These are phyloP conservation scores for Helenozyma rhizophorensis DNA, from an alignment of 805 yeast genomes.

Conservation along the genomic window DNA sequence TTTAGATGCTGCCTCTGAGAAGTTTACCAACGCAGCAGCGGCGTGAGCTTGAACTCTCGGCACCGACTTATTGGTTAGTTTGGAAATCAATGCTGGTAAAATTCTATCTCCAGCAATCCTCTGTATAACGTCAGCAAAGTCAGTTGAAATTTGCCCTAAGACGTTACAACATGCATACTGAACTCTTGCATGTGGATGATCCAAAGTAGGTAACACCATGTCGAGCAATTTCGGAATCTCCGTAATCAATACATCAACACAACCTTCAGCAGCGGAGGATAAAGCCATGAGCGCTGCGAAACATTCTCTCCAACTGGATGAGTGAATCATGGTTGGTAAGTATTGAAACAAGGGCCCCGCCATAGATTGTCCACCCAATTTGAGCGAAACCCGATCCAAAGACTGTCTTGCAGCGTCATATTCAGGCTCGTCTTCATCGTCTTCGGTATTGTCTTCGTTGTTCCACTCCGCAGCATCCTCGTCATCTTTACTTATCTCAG, in stretches of 20 bases:
- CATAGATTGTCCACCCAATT: constrained; percentile 75
- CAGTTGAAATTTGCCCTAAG: constrained; percentile 94
- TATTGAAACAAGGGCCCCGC: constrained; percentile 85
- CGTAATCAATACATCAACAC: constrained; percentile 77
- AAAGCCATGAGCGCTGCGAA: constrained; percentile 97
- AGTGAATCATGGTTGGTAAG: constrained; percentile 76
- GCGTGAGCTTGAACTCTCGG: constrained; percentile 97
- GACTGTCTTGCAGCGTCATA: constrained; percentile 92
- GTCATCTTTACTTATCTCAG: constrained; percentile 86
- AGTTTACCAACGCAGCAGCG: constrained; percentile 96
- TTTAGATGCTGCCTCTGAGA: constrained; percentile 85
- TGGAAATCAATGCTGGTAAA: constrained; percentile 84
- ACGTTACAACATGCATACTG: constrained; percentile 98
- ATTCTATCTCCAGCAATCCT: constrained; percentile 72
- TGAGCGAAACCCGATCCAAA: constrained; percentile 84
- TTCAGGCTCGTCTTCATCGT: constrained; percentile 74
- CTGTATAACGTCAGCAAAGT: constrained; percentile 88
- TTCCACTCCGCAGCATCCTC: constrained; percentile 87
- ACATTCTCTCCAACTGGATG: constrained; percentile 86
- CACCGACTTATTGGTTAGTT: constrained; percentile 65
- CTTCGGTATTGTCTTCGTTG: constrained; percentile 74
- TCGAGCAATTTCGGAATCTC: constrained; percentile 81
- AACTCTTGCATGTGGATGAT: constrained; percentile 88
- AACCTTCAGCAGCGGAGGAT: constrained; percentile 96
- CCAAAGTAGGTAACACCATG: constrained; percentile 77